A percentile compares a stretch with the other conserved stretches of the same genome.
phyloP scores from a whole-genome alignment of 2,329 filamentous ascomycete genomes.

The Sporothrix inflata region DNA sequence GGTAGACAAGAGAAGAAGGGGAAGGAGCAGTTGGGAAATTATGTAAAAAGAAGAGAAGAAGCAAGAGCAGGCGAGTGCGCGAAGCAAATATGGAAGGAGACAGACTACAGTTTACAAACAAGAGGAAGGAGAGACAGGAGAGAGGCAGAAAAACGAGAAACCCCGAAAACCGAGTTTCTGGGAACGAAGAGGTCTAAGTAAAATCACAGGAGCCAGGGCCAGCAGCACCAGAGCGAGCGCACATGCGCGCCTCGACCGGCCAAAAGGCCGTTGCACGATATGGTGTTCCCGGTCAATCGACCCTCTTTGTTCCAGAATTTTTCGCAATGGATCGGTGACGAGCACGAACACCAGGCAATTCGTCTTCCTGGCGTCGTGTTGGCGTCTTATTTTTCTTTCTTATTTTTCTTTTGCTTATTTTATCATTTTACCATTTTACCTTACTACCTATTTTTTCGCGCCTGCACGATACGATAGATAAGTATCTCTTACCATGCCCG shows the following conservation, averaged over 20 bases:
- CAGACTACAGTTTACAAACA: not conserved
- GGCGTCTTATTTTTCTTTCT: not conserved
- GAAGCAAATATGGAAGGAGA: slow-evolving; percentile 19
- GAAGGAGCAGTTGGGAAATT: slow-evolving; percentile 5
- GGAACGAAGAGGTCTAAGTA: slow-evolving; percentile 21
- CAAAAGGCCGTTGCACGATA: slow-evolving; percentile 12
- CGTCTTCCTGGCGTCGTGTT: slow-evolving; percentile 10
- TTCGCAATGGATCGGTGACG: slow-evolving; percentile 17
- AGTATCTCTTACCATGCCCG: slow-evolving; percentile 14
- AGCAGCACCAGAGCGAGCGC: no score
- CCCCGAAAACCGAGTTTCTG: slow-evolving; percentile 3
- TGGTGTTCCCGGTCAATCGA: slow-evolving; percentile 11
- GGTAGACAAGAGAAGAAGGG: not conserved
- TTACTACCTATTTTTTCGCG: not conserved
- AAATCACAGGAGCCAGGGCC: slow-evolving; percentile 4
- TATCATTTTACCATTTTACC: not conserved
- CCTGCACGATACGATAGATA: slow-evolving; percentile 21
- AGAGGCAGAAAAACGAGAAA: not conserved
- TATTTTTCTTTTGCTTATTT: not conserved
- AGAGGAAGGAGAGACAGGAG: not conserved
- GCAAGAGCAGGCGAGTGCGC: not conserved
- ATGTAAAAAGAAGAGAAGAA: not conserved
- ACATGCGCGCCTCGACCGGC: slow-evolving; percentile 14
- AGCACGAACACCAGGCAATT: slow-evolving; percentile 13
- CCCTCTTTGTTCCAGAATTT: slow-evolving; percentile 28